Percentiles rank a stretch among this genome's conserved stretches.
Conservation (phyloP, 768 basidiomycete genomes). For the Hygrophorus russula region DNA sequence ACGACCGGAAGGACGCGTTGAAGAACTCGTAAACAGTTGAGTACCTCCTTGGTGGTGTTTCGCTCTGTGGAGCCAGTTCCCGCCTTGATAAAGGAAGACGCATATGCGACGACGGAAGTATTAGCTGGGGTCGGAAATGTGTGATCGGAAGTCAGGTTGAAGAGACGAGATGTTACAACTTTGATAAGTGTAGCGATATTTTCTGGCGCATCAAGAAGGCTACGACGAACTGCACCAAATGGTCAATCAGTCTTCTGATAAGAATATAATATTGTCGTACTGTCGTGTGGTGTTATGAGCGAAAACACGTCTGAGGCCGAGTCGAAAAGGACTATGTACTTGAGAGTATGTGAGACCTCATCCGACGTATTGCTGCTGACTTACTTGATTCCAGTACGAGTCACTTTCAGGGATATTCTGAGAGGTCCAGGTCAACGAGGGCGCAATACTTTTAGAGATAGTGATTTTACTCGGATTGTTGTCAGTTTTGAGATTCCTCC, state of each 20-base stretch:
- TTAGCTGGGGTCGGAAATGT: slow-evolving; percentile 58
- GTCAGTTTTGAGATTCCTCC: slow-evolving; percentile 70
- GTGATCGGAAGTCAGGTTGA: slow-evolving; percentile 68
- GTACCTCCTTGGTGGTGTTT: slow-evolving; percentile 73
- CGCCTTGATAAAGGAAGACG: slow-evolving; percentile 58
- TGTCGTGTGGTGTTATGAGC: slow-evolving; percentile 75
- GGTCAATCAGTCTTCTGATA: slow-evolving; percentile 7
- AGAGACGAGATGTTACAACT: slow-evolving; percentile 56
- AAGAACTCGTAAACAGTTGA: slow-evolving; percentile 88
- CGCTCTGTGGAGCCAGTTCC: slow-evolving; percentile 38
- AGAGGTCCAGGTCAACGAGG: slow-evolving; percentile 4
- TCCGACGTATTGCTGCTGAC: slow-evolving; percentile 10
- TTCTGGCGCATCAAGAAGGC: slow-evolving; percentile 72
- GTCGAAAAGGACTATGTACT: slow-evolving; percentile 82
- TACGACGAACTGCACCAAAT: slow-evolving; percentile 55
- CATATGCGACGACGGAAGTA: slow-evolving; percentile 52
- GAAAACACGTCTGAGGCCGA: slow-evolving; percentile 87
- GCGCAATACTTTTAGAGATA: neutral
- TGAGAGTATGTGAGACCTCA: slow-evolving; percentile 16
- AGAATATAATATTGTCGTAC: slow-evolving; percentile 31
- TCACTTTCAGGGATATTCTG: slow-evolving; percentile 71
- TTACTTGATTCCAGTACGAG: slow-evolving; percentile 84
- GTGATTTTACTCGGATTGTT: slow-evolving; percentile 51
- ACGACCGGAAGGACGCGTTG: slow-evolving; percentile 85
- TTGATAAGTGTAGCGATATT: slow-evolving; percentile 78